phyloP scores from a whole-genome alignment of 345 rosid genomes.

The Aegle marmelos region DNA sequence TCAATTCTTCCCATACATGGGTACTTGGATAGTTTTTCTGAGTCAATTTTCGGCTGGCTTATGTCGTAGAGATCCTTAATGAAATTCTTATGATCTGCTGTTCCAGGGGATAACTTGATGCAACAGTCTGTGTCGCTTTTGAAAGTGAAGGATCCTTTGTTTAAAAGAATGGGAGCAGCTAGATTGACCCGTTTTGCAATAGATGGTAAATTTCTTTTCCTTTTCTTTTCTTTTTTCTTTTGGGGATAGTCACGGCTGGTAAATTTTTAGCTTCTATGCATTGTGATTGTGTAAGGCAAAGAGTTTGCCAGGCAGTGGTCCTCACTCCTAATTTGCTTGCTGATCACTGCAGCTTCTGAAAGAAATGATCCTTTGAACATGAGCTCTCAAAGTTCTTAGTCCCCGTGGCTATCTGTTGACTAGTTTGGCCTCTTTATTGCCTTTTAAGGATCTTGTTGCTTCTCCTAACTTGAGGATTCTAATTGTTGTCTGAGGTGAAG shows the following conservation, averaged over 20 bases:
- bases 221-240: not conserved
- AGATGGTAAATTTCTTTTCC: constrained; percentile 46
- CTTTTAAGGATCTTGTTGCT: not conserved
- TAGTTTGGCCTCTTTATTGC: not conserved
- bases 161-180: constrained; percentile 91
- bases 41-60: not conserved
- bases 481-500: not conserved
- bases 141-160: constrained; percentile 88
- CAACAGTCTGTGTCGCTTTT: constrained; percentile 83
- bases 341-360: not conserved
- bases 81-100: constrained; percentile 7
- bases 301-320: not conserved
- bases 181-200: constrained; percentile 79
- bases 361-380: not conserved
- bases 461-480: not conserved
- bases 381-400: not conserved
- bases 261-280: not conserved
- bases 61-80: constrained; percentile 8
- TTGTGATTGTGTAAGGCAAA: not conserved
- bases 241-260: not conserved
- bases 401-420: not conserved
- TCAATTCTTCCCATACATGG: constrained; percentile 86
- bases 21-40: constrained; percentile 32
- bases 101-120: constrained; percentile 77
- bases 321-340: not conserved